Base-by-base conservation (phyloP, 176 grass and related monocot genomes). In the Alloteropsis semialata region DNA sequence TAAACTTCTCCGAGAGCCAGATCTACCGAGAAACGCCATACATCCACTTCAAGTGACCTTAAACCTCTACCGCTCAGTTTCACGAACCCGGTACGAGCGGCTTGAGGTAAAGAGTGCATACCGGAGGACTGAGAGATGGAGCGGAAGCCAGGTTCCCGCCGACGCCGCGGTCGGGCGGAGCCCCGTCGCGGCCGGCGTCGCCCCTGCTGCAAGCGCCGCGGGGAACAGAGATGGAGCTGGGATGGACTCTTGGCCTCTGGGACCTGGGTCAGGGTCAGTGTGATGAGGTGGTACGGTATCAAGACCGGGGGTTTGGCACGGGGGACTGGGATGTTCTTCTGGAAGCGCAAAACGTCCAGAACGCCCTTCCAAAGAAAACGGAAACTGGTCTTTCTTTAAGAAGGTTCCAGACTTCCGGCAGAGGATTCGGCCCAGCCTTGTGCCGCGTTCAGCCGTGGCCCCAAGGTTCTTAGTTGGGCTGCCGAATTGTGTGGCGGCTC, bases 161-260 rank as follows among this genome's bases (percentile, higher is more conserved):
- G 77, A 79, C 44, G 60, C 57, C 75, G 27, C 44, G 28, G 75
- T 62, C 57, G 75, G 57, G 10, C 75, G 56, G 75, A 77, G 10
- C 57, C 57, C 75, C 39, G 72, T 75, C 30, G 72, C 19, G 50
- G 73, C 51, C 73, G 76, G 41, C 58, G 76, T 37, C 28, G 44
- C 59, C 77, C 8, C 33, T 16, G 76, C 39, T 64, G 61, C 77
- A n/a, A n/a, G n/a, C 3, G 45, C 28, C 60, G 63, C 21, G 5
- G 13, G 3, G 21, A 37, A 1, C 10, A 8, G 76, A 79, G 44
- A 33, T 37, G 60, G 77, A 11, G 71, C 36, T 25, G 30, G 60
- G 32, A 48, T 32, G 58, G 28, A 13, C 58, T 29, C 58, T 15
- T 18, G 3, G 21, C 33, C 37, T 8, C 64, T 66, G 45, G 55